Percentiles rank a stretch among this genome's conserved stretches.
phyloP scores from a whole-genome alignment of 192 early-diverging fungal genomes.

The Rhizoclosmatium globosum region DNA sequence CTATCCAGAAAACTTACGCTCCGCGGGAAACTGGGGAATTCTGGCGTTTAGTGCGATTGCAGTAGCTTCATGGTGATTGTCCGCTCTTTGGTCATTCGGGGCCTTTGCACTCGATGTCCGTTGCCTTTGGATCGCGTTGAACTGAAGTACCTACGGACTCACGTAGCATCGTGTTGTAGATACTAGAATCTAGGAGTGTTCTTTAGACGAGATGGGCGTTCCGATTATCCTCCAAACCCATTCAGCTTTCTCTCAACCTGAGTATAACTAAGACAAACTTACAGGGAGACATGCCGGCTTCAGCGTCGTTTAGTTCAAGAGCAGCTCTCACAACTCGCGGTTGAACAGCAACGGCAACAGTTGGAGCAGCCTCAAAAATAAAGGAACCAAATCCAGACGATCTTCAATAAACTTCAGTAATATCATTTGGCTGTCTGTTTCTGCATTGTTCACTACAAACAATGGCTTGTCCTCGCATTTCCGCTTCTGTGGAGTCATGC shows the following conservation, averaged over 20 bases:
- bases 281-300: constrained; percentile 36
- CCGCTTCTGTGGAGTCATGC: neutral
- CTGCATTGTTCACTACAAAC: too few species aligned
- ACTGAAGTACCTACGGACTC: neutral
- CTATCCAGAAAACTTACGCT: constrained; percentile 3
- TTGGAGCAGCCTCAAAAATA: too few species aligned
- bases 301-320: constrained; percentile 30
- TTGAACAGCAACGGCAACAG: constrained; percentile 25
- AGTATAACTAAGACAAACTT: neutral
- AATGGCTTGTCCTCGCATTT: too few species aligned
- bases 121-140: neutral
- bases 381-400: too few species aligned
- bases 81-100: neutral
- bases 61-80: constrained; percentile 31
- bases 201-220: neutral
- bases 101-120: neutral
- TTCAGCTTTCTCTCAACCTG: neutral
- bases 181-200: neutral
- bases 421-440: too few species aligned
- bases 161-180: neutral
- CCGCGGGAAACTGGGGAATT: constrained; percentile 35
- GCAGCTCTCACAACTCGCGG: constrained; percentile 22
- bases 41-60: constrained; percentile 28
- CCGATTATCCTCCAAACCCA: neutral
- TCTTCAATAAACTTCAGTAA: too few species aligned